Percentiles rank a stretch among this genome's conserved stretches.
Conservation (phyloP, 495 filamentous ascomycete genomes). For the Talaromyces wortmannii region DNA sequence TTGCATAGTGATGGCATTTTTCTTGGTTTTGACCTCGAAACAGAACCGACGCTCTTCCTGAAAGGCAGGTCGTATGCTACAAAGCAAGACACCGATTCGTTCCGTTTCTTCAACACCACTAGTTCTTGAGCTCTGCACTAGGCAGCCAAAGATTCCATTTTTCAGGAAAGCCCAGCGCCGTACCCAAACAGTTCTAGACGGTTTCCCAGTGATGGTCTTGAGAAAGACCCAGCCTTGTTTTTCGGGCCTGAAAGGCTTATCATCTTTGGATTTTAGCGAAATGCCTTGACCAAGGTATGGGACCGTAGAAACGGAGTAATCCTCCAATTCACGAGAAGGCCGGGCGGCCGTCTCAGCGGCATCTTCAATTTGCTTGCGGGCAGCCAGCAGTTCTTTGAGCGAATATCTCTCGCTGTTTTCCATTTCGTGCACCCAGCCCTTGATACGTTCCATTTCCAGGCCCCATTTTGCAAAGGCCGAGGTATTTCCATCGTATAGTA, state of each 20-base stretch:
- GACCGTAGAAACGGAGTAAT: slow-evolving; percentile 82
- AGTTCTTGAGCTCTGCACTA: slow-evolving; percentile 76
- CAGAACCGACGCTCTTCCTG: slow-evolving; percentile 93
- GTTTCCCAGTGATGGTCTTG: slow-evolving; percentile 77
- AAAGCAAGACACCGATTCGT: slow-evolving; percentile 90
- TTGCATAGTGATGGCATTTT: slow-evolving; percentile 80
- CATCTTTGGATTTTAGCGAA: slow-evolving; percentile 33
- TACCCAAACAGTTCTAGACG: slow-evolving; percentile 79
- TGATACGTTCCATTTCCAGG: slow-evolving; percentile 80
- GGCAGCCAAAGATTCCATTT: slow-evolving; percentile 92
- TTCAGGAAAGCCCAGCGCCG: slow-evolving; percentile 93
- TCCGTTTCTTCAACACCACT: slow-evolving; percentile 93
- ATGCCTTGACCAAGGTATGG: slow-evolving; percentile 73
- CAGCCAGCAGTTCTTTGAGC: slow-evolving; percentile 66
- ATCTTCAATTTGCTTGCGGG: slow-evolving; percentile 80
- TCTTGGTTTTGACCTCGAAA: slow-evolving; percentile 98
- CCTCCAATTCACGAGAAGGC: slow-evolving; percentile 86
- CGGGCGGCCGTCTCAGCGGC: slow-evolving; percentile 58
- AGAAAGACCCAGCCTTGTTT: slow-evolving; percentile 96
- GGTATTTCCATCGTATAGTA: slow-evolving; percentile 51
- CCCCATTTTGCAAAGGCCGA: slow-evolving; percentile 54
- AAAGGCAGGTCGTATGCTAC: slow-evolving; percentile 82
- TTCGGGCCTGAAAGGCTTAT: slow-evolving; percentile 44
- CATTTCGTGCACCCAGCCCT: slow-evolving; percentile 90
- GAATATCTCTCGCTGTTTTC: slow-evolving; percentile 74